phyloP scores from a whole-genome alignment of 2,329 filamentous ascomycete species.

The Colletotrichum sp. region DNA sequence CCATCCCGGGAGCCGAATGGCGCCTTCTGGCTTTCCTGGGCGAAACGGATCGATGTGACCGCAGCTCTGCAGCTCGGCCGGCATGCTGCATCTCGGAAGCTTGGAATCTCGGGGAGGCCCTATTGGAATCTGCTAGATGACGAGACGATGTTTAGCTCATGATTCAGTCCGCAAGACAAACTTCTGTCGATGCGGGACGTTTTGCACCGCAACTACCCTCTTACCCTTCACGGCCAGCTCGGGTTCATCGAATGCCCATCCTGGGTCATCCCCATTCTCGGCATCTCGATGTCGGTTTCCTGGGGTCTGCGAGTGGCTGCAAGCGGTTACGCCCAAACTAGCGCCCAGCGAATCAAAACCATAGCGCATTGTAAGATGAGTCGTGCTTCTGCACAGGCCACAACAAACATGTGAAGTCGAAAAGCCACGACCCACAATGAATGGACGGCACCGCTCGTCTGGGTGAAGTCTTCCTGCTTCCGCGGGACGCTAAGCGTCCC shows the following conservation, averaged over 20 bases:
- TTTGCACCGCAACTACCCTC: not conserved
- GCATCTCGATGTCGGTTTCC: not conserved
- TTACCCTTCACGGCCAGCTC: not conserved
- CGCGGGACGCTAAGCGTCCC: constrained; percentile 12
- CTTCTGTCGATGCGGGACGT: not conserved
- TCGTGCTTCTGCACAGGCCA: constrained; percentile 12
- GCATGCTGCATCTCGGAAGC: constrained; percentile 18
- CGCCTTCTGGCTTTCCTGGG: not conserved
- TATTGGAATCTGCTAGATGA: constrained; percentile 9
- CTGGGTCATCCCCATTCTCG: not conserved
- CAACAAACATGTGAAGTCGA: constrained; percentile 16
- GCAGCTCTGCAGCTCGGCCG: not conserved
- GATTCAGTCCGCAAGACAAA: constrained; percentile 3
- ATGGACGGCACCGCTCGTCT: not conserved
- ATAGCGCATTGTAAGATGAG: constrained; percentile 1
- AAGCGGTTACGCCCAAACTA: not conserved
- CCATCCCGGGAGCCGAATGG: not conserved
- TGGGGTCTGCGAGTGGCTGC: not conserved
- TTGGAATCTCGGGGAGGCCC: constrained; percentile 4
- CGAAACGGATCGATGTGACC: not conserved
- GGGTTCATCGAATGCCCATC: not conserved
- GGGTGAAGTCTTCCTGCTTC: constrained; percentile 12
- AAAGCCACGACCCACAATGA: constrained; percentile 7
- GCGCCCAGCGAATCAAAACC: not conserved
- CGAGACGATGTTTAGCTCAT: not conserved